phyloP scores from a whole-genome alignment of 805 yeast species.

The Wickerhamomyces alni region DNA sequence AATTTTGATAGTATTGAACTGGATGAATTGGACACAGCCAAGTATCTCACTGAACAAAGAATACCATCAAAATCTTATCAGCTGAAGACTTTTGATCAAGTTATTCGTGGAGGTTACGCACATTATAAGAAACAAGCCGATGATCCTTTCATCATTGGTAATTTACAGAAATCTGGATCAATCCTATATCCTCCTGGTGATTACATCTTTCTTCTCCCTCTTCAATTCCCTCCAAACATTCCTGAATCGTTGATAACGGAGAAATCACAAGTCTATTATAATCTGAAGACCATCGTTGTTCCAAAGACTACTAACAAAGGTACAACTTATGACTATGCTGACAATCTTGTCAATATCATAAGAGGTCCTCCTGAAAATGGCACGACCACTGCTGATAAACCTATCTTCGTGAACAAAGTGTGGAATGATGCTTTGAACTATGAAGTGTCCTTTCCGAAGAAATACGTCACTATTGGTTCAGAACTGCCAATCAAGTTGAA shows the following conservation, averaged over 20 bases:
- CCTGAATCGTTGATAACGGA: slow-evolving; percentile 57
- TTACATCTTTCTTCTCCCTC: slow-evolving; percentile 62
- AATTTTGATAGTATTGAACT: slow-evolving; percentile 4
- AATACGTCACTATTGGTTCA: slow-evolving; percentile 59
- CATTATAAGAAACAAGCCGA: slow-evolving; percentile 3
- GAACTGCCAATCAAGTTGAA: slow-evolving; percentile 57
- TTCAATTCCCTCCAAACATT: slow-evolving; percentile 51
- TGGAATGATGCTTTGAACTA: slow-evolving; percentile 72
- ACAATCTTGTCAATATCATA: slow-evolving; percentile 28
- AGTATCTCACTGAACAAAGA: slow-evolving; percentile 11
- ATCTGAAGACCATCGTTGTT: slow-evolving; percentile 28
- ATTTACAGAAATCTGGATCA: slow-evolving; percentile 7
- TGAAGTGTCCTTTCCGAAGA: slow-evolving; percentile 65
- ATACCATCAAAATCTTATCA: slow-evolving; percentile 9
- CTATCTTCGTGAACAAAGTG: slow-evolving; percentile 66
- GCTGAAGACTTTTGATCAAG: slow-evolving; percentile 10
- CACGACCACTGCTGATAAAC: slow-evolving; percentile 48
- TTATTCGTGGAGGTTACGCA: slow-evolving; percentile 13
- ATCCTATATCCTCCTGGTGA: slow-evolving; percentile 50
- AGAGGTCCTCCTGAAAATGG: slow-evolving; percentile 36
- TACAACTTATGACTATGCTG: slow-evolving; percentile 27
- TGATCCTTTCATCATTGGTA: slow-evolving; percentile 14
- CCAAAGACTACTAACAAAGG: slow-evolving; percentile 23
- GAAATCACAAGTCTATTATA: slow-evolving; percentile 41
- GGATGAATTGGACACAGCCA: slow-evolving; percentile 2